phyloP scores from a whole-genome alignment of 1,139 yeast species.

The Arxiozyma telluris region DNA sequence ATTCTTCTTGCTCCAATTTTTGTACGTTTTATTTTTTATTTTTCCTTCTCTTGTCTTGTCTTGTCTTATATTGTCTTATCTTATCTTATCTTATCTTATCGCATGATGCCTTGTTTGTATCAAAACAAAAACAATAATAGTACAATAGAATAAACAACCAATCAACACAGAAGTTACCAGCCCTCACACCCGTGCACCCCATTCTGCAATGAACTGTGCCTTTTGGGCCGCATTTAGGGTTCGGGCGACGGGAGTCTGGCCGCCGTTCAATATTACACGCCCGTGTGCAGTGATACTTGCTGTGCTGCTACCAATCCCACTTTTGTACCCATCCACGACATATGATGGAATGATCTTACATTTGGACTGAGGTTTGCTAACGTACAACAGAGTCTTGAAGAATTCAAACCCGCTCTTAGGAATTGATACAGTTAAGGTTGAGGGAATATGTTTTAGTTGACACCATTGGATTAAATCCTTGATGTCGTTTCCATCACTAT shows the following conservation, averaged over 20 bases:
- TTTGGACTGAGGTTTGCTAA: neutral
- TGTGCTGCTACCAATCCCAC: neutral
- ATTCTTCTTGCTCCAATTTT: neutral
- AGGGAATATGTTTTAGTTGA: neutral
- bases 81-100: slow-evolving; percentile 3
- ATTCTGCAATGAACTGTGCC: neutral
- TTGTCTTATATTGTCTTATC: neutral
- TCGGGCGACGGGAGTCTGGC: slow-evolving; percentile 1
- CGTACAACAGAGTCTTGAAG: neutral
- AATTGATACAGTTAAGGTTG: neutral
- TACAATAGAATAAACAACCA: no score
- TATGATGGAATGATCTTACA: neutral
- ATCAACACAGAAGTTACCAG: neutral
- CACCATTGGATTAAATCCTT: neutral
- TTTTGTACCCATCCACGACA: neutral
- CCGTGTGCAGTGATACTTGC: neutral
- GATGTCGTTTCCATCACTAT: neutral
- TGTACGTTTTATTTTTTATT: no score
- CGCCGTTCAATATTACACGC: neutral
- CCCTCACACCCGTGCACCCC: neutral
- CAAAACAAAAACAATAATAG: neutral
- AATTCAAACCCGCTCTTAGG: neutral
- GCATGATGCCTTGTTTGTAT: neutral
- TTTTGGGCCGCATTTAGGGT: slow-evolving; percentile 1
- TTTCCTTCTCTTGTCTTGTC: no score